Evolutionary conservation across 352 stramenopile genomes (phyloP), one percentile per base, ranked within the genome.

Genomic region (Globisporangium polare): DNA sequence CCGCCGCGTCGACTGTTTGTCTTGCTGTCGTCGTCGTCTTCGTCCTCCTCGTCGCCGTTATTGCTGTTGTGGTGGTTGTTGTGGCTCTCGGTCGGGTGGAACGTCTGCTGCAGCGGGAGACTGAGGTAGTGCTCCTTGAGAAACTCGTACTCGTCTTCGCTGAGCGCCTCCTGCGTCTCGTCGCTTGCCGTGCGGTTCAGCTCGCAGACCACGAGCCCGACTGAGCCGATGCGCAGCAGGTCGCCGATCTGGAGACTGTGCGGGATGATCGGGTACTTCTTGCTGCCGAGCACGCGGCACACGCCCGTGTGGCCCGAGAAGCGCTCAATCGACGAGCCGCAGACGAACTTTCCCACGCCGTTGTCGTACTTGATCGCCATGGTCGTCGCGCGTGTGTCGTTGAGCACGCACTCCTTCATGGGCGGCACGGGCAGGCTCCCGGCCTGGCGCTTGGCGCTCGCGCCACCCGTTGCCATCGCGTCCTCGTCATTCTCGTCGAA

Each of bases 261-360:
- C 12, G 78, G 77, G 52, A 87, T 90, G 31, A 89, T 79, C 5
- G 82, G 80, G 53, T 94, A 89, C 59, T 92, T 92, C 62, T 94
- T 94, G 49, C 86, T 95, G 29, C 89, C 89, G 20, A 97, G 74
- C 50, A 97, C 89, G 63, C 86, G 74, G 64, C 90, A 97, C 39
- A 96, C 92, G 43, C 90, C 89, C 39, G 89, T 96, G 73, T 97
- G 90, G 27, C 89, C 86, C 42, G 88, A 97, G 73, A 97, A 97
- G 5, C 87, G 74, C 67, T 97, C 90, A 61, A 94, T 91, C 5
- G 81, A 92, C 61, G 85, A 91, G 5, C 85, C 85, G 63, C 85
- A 94, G 2, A 94, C 83, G 55, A 91, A 94, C 57, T 90, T 91
- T 1, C 72, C 73, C 46, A 89, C 68, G 0, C 47, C 20, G 18